Percentiles rank a stretch among this genome's conserved stretches.
Conservation (phyloP, 164 flowering plant species). For the Amborella trichopoda region DNA sequence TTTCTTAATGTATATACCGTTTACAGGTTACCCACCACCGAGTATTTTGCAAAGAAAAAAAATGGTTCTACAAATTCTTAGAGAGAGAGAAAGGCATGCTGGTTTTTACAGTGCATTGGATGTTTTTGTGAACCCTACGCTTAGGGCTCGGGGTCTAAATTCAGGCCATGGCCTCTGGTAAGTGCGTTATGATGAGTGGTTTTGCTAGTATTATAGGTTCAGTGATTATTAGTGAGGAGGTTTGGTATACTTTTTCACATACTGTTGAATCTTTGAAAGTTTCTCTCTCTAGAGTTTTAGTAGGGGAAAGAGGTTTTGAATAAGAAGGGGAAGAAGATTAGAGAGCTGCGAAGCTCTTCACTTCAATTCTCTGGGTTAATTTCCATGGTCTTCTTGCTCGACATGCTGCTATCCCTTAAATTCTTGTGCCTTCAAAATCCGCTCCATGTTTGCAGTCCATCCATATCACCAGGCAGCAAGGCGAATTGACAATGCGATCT, state of each 20-base stretch:
- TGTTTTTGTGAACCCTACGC: conserved; percentile 49
- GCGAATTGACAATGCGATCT: background rate
- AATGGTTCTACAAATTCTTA: too few species aligned
- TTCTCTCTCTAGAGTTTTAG: conserved; percentile 23
- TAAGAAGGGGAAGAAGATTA: conserved; percentile 28
- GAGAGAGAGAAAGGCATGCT: conserved; percentile 20
- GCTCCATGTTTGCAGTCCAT: background rate
- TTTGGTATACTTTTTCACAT: conserved; percentile 43
- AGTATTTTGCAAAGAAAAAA: too few species aligned
- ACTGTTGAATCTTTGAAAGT: conserved; percentile 33
- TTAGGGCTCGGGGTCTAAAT: conserved; percentile 63
- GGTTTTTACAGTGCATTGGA: conserved; percentile 47
- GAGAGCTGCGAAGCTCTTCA: conserved; percentile 30
- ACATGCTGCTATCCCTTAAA: background rate
- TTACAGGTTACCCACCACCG: too few species aligned
- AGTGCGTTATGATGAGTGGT: conserved; percentile 35
- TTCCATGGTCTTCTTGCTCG: background rate
- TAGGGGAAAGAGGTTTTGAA: conserved; percentile 21
- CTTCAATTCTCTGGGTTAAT: conserved; percentile 14
- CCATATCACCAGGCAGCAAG: background rate
- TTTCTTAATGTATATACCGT: too few species aligned
- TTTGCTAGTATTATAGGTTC: conserved; percentile 49
- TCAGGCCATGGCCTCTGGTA: conserved; percentile 59
- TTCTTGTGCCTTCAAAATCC: background rate
- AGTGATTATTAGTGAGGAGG: conserved; percentile 25